These are phyloP conservation scores for Macrocybe gigantea DNA, from an alignment of 768 basidiomycete genomes.

Conservation along the genomic window DNA sequence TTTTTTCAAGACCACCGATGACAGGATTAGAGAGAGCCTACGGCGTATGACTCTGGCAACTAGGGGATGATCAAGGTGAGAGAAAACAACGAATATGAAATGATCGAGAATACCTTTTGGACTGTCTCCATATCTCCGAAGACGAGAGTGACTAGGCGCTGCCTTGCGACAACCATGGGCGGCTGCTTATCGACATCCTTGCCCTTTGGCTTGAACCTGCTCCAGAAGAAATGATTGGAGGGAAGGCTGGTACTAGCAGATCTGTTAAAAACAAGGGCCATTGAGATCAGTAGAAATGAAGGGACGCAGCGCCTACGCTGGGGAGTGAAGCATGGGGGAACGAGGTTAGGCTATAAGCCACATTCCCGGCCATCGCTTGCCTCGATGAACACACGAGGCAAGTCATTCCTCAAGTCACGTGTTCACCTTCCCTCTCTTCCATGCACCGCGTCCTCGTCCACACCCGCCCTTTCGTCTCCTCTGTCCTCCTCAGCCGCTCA, in stretches of 20 bases:
- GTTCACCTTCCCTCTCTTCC: constrained; percentile 4
- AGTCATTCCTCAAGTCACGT: constrained; percentile 10
- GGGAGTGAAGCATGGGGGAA: constrained; percentile 68
- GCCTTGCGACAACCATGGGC: constrained; percentile 66
- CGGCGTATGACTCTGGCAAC: constrained; percentile 5
- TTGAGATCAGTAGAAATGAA: constrained; percentile 15
- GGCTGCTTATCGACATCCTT: constrained; percentile 59
- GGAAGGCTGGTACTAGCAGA: constrained; percentile 59
- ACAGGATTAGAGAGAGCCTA: constrained; percentile 3
- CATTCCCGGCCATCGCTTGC: constrained; percentile 19
- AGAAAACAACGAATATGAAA: constrained; percentile 9
- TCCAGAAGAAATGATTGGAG: constrained; percentile 44
- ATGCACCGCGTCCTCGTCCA: constrained; percentile 19
- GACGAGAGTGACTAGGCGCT: constrained; percentile 74
- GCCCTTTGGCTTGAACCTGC: constrained; percentile 67
- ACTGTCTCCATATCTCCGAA: constrained; percentile 87
- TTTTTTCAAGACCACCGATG: no score
- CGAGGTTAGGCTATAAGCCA: constrained; percentile 19
- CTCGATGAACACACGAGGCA: constrained; percentile 62
- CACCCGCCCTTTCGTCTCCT: constrained; percentile 35
- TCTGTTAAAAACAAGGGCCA: constrained; percentile 37
- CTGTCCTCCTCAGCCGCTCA: constrained; percentile 49
- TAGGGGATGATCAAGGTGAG: constrained; percentile 6
- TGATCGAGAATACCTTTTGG: constrained; percentile 41
- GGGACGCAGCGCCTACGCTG: constrained; percentile 50